A percentile compares a stretch with the other conserved stretches of the same genome.
Conservation (phyloP, 305 asterid genomes). For the Fraxinus floribunda region DNA sequence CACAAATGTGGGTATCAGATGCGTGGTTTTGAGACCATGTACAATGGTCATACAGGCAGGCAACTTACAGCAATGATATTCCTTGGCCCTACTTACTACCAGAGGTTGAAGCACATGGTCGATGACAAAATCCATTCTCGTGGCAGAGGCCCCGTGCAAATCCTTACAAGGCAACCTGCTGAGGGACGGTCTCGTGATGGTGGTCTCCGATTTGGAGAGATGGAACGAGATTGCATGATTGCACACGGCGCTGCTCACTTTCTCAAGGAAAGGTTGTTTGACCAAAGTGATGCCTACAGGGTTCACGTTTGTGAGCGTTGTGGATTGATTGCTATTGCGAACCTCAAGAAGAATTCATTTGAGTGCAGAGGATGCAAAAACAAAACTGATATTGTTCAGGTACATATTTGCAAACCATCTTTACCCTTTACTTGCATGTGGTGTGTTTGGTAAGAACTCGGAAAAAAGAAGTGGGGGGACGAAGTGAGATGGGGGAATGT, state of each 20-base stretch:
- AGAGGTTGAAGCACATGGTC: slow-evolving; percentile 96
- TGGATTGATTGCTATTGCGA: slow-evolving; percentile 89
- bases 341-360: slow-evolving; percentile 81
- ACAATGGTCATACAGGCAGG: slow-evolving; percentile 94
- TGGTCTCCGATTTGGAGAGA: slow-evolving; percentile 95
- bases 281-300: slow-evolving; percentile 96
- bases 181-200: slow-evolving; percentile 98
- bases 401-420: slow-evolving; percentile 19
- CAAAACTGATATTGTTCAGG: slow-evolving; percentile 95
- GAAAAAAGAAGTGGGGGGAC: not conserved
- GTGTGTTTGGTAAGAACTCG: not conserved
- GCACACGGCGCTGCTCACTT: slow-evolving; percentile 98
- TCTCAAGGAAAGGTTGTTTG: slow-evolving; percentile 86
- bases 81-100: slow-evolving; percentile 96
- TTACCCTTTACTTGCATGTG: not conserved
- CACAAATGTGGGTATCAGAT: slow-evolving; percentile 96
- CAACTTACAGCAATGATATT: slow-evolving; percentile 77
- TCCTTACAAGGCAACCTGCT: slow-evolving; percentile 95
- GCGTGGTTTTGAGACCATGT: slow-evolving; percentile 98
- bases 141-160: slow-evolving; percentile 96
- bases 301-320: slow-evolving; percentile 88
- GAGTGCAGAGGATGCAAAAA: slow-evolving; percentile 98
- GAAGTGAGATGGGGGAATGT: not conserved
- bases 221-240: slow-evolving; percentile 98
- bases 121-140: slow-evolving; percentile 97